Evolutionary conservation across 2,329 filamentous ascomycete species (phyloP).

Genomic region (Phyllosticta paracitricarpa): DNA sequence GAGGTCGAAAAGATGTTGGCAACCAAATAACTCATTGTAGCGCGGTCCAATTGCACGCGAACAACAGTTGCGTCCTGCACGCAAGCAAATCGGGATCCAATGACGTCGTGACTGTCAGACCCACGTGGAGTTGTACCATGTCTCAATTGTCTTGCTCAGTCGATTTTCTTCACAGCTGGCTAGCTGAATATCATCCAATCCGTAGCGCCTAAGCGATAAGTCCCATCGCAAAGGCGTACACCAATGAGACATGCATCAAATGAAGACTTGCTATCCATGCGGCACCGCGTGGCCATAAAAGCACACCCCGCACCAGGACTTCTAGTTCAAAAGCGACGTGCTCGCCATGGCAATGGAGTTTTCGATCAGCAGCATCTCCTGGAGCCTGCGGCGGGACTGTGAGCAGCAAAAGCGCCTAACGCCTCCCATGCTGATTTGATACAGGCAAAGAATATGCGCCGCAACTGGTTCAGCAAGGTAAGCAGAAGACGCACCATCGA

Average conservation of each 20-base stretch:
- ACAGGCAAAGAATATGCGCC: not conserved
- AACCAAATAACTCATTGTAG: too few species aligned
- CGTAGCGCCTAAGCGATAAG: not conserved
- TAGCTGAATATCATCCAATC: too few species aligned
- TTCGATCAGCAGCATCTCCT: not conserved
- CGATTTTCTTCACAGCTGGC: too few species aligned
- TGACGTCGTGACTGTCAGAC: not conserved
- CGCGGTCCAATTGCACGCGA: not conserved
- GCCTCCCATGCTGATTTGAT: not conserved
- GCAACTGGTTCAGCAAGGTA: not conserved
- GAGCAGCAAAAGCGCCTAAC: not conserved
- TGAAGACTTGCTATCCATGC: not conserved
- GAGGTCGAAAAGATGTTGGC: slow-evolving; percentile 20
- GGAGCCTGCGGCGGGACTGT: not conserved
- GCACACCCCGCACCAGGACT: not conserved
- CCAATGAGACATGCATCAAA: not conserved
- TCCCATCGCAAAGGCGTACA: not conserved
- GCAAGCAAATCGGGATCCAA: not conserved
- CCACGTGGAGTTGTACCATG: not conserved
- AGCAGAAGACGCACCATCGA: not conserved
- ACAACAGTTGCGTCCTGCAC: not conserved
- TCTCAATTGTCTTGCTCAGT: not conserved
- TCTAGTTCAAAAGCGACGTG: not conserved
- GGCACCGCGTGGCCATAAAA: not conserved
- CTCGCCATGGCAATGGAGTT: not conserved